Evolutionary conservation across 23 red algal species (phyloP), one percentile per base, ranked within the genome.

Genomic region (Cyanidium caldarium): DNA sequence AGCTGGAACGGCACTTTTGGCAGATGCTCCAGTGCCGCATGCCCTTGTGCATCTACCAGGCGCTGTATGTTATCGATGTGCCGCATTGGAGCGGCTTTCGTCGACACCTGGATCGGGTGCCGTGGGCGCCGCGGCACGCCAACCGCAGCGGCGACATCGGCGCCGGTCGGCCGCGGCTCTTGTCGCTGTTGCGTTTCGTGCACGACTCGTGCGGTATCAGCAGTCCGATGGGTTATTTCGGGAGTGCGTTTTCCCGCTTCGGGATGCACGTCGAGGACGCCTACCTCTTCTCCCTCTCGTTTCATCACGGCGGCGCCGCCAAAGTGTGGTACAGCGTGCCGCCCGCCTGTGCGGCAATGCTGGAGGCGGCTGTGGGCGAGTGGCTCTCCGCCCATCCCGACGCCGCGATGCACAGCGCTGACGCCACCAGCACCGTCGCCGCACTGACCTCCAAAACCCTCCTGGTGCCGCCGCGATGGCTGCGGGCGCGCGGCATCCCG

Each of bases 251-350:
- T 39, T 77, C 92, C 12, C 79, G 78, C 40, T 98, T 98, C 69
- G 83, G 84, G 41, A 88, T 84, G 84, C 92, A 98, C 68, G 72
- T 74, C 21, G 92, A 98, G 58, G 92, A 98, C 77, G 72, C 58
- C 30, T 81, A 86, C 44, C 70, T 98, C 35, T 86, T 80, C 74
- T 86, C 82, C 25, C 36, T 98, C 31, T 84, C 78, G 2, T 88
- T 84, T 36, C 65, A 88, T 42, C 84, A 85, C 39, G 42, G 40
- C 31, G 92, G 84, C 3, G 81, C 66, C 2, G 58, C 65, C 25
- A 94, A 94, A 34, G 79, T 89, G 2, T 89, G 85, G 85, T 89
- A 89, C 46, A 73, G 65, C 5, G 35, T 89, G 7, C 85, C 85
- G 2, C 77, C 78, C 7, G 17, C 39, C 12, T 36, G 67, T 43